Evolutionary conservation across 192 early-diverging fungal genomes (phyloP).

Genomic region (Dissophora globulifera): DNA sequence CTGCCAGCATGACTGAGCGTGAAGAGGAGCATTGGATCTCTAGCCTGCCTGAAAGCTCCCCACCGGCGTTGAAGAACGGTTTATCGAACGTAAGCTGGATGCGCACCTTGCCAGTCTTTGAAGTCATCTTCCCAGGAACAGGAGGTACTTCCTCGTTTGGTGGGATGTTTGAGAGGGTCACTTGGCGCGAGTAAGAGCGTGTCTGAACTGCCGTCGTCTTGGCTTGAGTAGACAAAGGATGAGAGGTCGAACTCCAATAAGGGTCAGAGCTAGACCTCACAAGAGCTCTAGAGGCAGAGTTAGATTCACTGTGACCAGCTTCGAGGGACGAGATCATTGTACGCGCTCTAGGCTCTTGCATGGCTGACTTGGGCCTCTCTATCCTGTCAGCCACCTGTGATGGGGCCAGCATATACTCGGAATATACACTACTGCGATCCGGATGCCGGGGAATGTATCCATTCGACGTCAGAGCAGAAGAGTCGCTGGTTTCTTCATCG

Average conservation of each 20-base stretch:
- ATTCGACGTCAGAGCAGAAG: no score
- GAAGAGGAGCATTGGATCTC: slow-evolving; percentile 49
- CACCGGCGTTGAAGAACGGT: slow-evolving; percentile 49
- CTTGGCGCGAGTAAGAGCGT: slow-evolving; percentile 26
- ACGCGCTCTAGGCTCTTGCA: slow-evolving; percentile 3
- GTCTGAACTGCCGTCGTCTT: slow-evolving; percentile 3
- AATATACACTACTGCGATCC: background rate
- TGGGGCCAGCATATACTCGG: background rate
- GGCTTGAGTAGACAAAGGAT: background rate
- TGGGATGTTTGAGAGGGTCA: slow-evolving; percentile 36
- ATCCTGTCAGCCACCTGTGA: slow-evolving; percentile 6
- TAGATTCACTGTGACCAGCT: no score
- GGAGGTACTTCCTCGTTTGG: slow-evolving; percentile 35
- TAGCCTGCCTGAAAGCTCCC: slow-evolving; percentile 45
- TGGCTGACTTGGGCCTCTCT: background rate
- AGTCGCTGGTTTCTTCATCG: no score
- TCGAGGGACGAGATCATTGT: background rate
- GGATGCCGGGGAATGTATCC: no score
- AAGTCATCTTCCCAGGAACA: slow-evolving; percentile 38
- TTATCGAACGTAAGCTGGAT: slow-evolving; percentile 48
- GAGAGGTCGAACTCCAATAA: background rate
- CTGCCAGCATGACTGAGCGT: slow-evolving; percentile 37
- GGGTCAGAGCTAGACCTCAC: slow-evolving; percentile 2
- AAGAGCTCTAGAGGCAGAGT: no score
- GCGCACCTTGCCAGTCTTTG: slow-evolving; percentile 41